Evolutionary conservation across 148 eudicot genomes (phyloP).

Genomic region (Pharnaceum exiguum): DNA sequence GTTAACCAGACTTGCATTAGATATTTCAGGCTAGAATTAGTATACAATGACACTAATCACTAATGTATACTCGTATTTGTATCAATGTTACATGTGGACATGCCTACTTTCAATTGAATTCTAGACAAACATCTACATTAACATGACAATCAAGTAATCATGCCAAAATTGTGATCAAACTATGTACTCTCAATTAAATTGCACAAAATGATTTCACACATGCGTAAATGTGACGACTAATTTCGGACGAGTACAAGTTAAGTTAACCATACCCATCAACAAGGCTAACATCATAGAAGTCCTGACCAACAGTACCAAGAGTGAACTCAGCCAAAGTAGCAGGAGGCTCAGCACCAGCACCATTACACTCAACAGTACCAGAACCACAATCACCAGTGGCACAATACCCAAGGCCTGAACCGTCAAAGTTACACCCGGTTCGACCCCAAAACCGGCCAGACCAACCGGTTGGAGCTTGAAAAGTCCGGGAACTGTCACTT

Average conservation of each 20-base stretch:
- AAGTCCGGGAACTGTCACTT: slow-evolving; percentile 36
- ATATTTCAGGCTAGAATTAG: too few relatives aligned
- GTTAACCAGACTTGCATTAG: too few relatives aligned
- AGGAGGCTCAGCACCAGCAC: slow-evolving; percentile 80
- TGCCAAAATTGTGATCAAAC: too few relatives aligned
- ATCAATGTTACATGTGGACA: too few relatives aligned
- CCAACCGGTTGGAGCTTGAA: slow-evolving; percentile 87
- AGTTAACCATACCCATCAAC: slow-evolving; percentile 49
- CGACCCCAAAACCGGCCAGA: slow-evolving; percentile 96
- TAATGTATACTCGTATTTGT: too few relatives aligned
- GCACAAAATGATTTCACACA: not conserved
- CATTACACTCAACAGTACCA: slow-evolving; percentile 64
- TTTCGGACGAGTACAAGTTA: not conserved
- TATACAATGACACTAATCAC: too few relatives aligned
- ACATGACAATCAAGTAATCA: too few relatives aligned
- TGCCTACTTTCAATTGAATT: too few relatives aligned
- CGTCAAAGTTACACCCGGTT: slow-evolving; percentile 61
- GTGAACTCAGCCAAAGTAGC: slow-evolving; percentile 86
- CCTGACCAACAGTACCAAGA: slow-evolving; percentile 49
- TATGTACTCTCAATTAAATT: too few relatives aligned
- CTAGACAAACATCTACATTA: too few relatives aligned
- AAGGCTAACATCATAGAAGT: slow-evolving; percentile 87
- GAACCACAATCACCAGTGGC: slow-evolving; percentile 85
- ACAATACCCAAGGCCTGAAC: slow-evolving; percentile 45
- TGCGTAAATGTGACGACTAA: not conserved